Evolutionary conservation across 129 eudicot species (phyloP), one percentile per base, ranked within the genome.

Genomic region (Pulicaria dysenterica): DNA sequence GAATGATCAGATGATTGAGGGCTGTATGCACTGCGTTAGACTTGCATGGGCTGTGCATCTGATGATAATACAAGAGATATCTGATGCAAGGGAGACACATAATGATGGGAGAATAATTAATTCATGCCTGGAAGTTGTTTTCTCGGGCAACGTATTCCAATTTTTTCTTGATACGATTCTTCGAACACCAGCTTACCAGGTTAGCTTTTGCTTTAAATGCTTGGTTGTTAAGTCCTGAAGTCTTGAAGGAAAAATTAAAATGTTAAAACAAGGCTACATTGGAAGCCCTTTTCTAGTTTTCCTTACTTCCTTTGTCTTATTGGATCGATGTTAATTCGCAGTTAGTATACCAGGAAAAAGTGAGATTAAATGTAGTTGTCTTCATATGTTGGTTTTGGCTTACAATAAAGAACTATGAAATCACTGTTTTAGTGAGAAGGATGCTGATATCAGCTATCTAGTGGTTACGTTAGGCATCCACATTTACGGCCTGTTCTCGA

Each of bases 11-110:
- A 49, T 34, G 14, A 80, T 86, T 70, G 91, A 88, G 77, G 99
- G 97, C 42, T 88, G 90, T 80, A 79, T 88, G 80, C 80, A 83
- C 76, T 88, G 95, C 90, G 89, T 88, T 55, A 84, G 96, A 77
- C 86, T 90, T 69, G 97, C 97, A 42, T 94, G 99, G 99, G 86
- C 89, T 72, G 93, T 90, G 34, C 97, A 90, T 77, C 81, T 90
- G 79, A 80, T 94, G 85, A 81, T 85, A 65, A 72, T 86, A 64
- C 95, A 85, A 55, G 97, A 94, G 58, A 85, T 80, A 42, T 58
- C 66, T 64, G 89, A 86, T 72, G 71, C 74, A 57, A 87, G 83
- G 75, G 89, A 89, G 79, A 80, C 80, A 34, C 71, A 81, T 55
- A 80, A 75, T 65, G 91, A 88, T 39, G 65, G 83, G 72, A 82